phyloP scores from a whole-genome alignment of 306 rosid species.

The Boehmeria nivea region DNA sequence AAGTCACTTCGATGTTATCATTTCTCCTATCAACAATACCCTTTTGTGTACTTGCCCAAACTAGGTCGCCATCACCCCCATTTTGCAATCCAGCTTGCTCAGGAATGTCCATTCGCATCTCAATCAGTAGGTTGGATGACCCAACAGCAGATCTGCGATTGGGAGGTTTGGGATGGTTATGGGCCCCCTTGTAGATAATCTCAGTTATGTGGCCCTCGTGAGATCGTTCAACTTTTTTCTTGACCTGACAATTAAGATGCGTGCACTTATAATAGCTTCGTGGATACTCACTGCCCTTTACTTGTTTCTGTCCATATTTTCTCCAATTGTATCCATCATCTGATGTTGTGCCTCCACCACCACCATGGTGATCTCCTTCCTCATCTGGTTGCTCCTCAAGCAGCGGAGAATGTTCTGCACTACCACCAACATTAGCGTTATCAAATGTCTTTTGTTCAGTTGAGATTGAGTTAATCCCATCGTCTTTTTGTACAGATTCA shows the following conservation, averaged over 20 bases:
- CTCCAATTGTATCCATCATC: no score
- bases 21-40: slow-evolving; percentile 60
- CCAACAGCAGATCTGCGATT: slow-evolving; percentile 67
- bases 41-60: slow-evolving; percentile 55
- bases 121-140: slow-evolving; percentile 42
- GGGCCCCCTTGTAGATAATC: slow-evolving; percentile 92
- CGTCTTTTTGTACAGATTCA: slow-evolving; percentile 41
- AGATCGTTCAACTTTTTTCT: slow-evolving; percentile 91
- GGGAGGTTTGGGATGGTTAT: no score
- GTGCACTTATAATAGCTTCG: no score
- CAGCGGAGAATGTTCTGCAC: slow-evolving; percentile 47
- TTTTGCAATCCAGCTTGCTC: slow-evolving; percentile 54
- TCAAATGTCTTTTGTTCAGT: slow-evolving; percentile 46
- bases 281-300: slow-evolving; percentile 93
- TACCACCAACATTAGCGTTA: slow-evolving; percentile 32
- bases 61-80: slow-evolving; percentile 45
- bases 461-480: slow-evolving; percentile 26
- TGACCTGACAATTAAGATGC: no score
- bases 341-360: slow-evolving; percentile 59
- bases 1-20: slow-evolving; percentile 73
- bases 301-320: slow-evolving; percentile 98
- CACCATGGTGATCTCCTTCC: slow-evolving; percentile 62
- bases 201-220: slow-evolving; percentile 91
- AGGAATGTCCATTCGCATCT: slow-evolving; percentile 58
- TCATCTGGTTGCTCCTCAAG: slow-evolving; percentile 67